Conservation (phyloP, 2,329 filamentous ascomycete species). For the Dactylellina parvicollis region DNA sequence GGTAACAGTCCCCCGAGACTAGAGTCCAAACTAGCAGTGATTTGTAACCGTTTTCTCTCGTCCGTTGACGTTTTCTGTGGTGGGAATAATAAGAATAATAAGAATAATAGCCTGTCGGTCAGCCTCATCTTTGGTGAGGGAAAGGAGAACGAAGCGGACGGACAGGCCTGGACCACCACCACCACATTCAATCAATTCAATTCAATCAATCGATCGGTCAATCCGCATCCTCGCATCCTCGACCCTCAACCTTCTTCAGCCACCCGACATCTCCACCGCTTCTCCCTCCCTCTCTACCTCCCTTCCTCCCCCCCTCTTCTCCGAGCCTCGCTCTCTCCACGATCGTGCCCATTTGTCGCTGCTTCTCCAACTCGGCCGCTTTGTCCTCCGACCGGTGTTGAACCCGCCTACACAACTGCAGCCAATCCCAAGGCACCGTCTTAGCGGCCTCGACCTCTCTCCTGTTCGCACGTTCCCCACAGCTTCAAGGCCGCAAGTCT, state of each 20-base stretch:
- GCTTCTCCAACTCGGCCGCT: background rate
- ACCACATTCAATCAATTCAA: background rate
- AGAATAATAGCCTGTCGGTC: constrained; percentile 5
- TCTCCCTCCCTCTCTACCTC: background rate
- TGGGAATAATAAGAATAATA: no score
- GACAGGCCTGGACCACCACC: constrained; percentile 14
- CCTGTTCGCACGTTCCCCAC: constrained; percentile 17
- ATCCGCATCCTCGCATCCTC: no score
- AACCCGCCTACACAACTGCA: constrained; percentile 20
- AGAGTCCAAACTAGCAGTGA: no score
- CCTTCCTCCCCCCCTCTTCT: background rate
- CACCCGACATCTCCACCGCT: background rate
- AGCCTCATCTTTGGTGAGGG: constrained; percentile 36
- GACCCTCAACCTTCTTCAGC: constrained; percentile 15
- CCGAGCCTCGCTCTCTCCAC: background rate
- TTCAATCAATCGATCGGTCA: no score
- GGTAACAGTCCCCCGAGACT: no score
- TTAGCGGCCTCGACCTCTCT: constrained; percentile 27
- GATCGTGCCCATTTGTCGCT: background rate
- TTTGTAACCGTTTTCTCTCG: background rate
- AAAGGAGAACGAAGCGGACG: constrained; percentile 11
- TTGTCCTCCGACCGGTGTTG: constrained; percentile 40
- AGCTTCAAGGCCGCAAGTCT: background rate
- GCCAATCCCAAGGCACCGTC: constrained; percentile 22
- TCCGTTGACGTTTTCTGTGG: no score